Base-by-base conservation (phyloP, 2,329 filamentous ascomycete species). In the Phyllosticta citriasiana region DNA sequence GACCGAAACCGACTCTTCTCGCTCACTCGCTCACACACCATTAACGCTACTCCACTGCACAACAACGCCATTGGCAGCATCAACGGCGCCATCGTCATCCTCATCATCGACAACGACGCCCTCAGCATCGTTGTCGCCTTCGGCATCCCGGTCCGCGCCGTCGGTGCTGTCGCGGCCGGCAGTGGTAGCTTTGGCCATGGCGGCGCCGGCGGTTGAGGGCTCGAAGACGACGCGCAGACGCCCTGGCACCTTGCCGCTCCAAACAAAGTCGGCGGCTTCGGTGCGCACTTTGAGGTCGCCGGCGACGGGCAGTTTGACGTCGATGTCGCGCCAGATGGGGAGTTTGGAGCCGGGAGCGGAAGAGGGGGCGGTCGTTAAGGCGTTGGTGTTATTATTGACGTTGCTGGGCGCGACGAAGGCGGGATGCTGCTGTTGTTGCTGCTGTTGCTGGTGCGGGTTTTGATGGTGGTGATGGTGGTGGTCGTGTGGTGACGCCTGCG, bases 261-360 rank as follows among this genome's bases (percentile, higher is more conserved):
- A 61, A 6, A 51, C 30, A 14, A 61, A 57, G 24, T 61, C 59
- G 9, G 54, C 59, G 54, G 51, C 52, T 50, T 61, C 59, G 9
- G 59, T 61, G 54, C 59, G 27, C 27, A 61, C 59, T 19, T 53
- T 33, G 54, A 61, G 51, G 50, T 61, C 54, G 19, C 54, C 59
- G 9, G 59, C 16, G 27, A 57, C 30, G 22, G 59, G 59, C 22
- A 61, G 24, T 26, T 61, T 57, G 50, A 61, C 26, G 51, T 61
- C 59, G 54, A 61, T 57, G 22, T 61, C 55, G 16, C 53, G 54
- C 59, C 59, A 61, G 19, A 24, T 47, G 22, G 59, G 59, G 7
- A 61, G 55, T 9, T 22, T 22, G 19, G 19, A 22, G 19, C 19
- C 19, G 19, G 19, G 19, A 22, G 40, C 24, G 22, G 52, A 53